These are phyloP conservation scores for Rubus idaeus DNA, from an alignment of 306 rosid species.

Conservation along the genomic window DNA sequence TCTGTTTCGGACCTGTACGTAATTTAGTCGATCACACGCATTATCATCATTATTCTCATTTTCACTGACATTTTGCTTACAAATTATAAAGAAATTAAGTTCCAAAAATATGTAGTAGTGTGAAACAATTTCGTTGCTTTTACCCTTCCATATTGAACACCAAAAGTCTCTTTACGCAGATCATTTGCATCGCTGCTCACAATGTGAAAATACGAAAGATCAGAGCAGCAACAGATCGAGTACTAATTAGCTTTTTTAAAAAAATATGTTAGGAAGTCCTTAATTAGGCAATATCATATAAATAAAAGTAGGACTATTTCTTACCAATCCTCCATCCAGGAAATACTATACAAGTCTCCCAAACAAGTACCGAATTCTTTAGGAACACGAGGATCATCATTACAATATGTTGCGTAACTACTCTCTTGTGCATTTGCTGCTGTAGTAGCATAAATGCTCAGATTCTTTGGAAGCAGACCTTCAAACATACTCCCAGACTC, in stretches of 20 bases:
- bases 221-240: neutral
- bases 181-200: constrained; percentile 51
- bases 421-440: constrained; percentile 50
- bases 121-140: neutral
- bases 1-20: constrained; percentile 40
- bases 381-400: constrained; percentile 7
- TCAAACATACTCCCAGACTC: constrained; percentile 79
- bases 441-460: constrained; percentile 58
- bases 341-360: constrained; percentile 64
- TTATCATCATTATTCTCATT: neutral
- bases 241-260: neutral
- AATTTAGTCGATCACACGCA: neutral
- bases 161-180: constrained; percentile 42
- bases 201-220: neutral
- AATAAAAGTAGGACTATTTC: neutral
- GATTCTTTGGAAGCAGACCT: constrained; percentile 53
- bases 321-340: constrained; percentile 87
- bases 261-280: neutral
- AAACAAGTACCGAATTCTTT: constrained; percentile 41
- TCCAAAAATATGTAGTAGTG: neutral
- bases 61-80: neutral
- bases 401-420: constrained; percentile 59
- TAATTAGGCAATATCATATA: neutral
- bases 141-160: constrained; percentile 49
- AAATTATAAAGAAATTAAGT: neutral